Evolutionary conservation across 768 basidiomycete genomes (phyloP), one percentile per base, ranked within the genome.

Genomic region (Boletellus sp.): DNA sequence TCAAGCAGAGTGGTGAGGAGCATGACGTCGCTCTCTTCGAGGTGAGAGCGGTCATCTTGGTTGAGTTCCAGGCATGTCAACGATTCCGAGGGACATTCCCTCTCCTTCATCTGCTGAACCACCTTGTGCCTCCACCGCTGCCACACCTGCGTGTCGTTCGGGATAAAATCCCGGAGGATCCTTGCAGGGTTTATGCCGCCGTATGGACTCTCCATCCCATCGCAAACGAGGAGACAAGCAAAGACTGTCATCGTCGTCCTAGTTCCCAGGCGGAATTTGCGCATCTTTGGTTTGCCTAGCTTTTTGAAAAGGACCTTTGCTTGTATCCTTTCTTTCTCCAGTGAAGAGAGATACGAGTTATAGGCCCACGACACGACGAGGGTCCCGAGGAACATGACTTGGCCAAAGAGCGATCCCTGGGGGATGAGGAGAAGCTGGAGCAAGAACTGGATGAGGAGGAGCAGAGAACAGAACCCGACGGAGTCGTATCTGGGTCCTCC

Each of bases 321-420:
- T 40, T 66, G 66, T 10, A 68, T 59, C 20, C 51, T 66, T 40
- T 66, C 61, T 23, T 63, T 63, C 45, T 77, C 74, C 60, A 77
- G 54, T 0, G 64, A 66, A 8, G 69, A 68, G 24, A 72, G 62
- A 40, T 62, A 72, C 1, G 66, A 61, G 36, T 72, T 72, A 45
- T 72, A 70, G 1, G 16, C 47, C 70, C 71, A 72, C 1, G 70
- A 72, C 2, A 62, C 61, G 3, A 53, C 63, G 15, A 72, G 59
- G 1, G 70, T 55, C 1, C 47, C 38, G 24, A 71, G 48, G 50
- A 71, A 72, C 65, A 71, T 51, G 37, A 68, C 47, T 42, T 72
- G 70, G 11, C 71, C 70, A 6, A 71, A 70, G 34, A 71, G 60
- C 11, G 48, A 28, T 11, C 55, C 63, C 44, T 72, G 70, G 3